Conservation (phyloP, 148 eudicot genomes). For the Cornus kousa region DNA sequence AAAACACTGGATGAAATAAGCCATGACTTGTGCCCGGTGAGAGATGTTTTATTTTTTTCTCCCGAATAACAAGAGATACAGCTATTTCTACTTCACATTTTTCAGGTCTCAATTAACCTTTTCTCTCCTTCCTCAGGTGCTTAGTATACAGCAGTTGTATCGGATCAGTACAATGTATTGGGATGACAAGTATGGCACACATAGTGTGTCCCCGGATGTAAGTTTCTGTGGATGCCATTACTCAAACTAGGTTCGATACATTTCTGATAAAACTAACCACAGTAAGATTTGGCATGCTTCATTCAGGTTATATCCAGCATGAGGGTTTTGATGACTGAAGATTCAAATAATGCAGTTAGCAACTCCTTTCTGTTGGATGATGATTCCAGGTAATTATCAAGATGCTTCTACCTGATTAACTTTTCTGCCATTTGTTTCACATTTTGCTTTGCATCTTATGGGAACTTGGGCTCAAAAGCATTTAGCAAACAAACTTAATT, state of each 20-base stretch:
- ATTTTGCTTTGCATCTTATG: too few relatives aligned
- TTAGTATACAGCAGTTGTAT: slow-evolving; percentile 91
- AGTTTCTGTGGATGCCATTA: slow-evolving; percentile 31
- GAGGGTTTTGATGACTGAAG: slow-evolving; percentile 95
- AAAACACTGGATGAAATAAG: slow-evolving; percentile 84
- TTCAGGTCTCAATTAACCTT: slow-evolving; percentile 19
- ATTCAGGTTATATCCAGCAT: slow-evolving; percentile 84
- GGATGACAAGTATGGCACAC: slow-evolving; percentile 98
- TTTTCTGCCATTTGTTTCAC: too few relatives aligned
- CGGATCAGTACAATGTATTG: slow-evolving; percentile 98
- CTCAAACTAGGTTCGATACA: slow-evolving; percentile 19
- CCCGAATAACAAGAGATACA: background rate
- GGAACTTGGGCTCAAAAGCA: too few relatives aligned
- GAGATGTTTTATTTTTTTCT: slow-evolving; percentile 22
- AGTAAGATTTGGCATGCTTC: slow-evolving; percentile 10
- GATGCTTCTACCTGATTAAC: too few relatives aligned
- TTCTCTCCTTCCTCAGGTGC: slow-evolving; percentile 51
- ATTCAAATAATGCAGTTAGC: slow-evolving; percentile 82
- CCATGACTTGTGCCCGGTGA: slow-evolving; percentile 82
- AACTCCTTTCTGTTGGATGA: slow-evolving; percentile 90
- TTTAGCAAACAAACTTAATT: too few relatives aligned
- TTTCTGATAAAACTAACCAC: slow-evolving; percentile 3
- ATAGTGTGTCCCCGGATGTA: slow-evolving; percentile 91
- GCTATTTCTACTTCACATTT: background rate
- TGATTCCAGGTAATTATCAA: slow-evolving; percentile 41